phyloP scores from a whole-genome alignment of 2,329 filamentous ascomycete species.

The Botrytis sinoallii region DNA sequence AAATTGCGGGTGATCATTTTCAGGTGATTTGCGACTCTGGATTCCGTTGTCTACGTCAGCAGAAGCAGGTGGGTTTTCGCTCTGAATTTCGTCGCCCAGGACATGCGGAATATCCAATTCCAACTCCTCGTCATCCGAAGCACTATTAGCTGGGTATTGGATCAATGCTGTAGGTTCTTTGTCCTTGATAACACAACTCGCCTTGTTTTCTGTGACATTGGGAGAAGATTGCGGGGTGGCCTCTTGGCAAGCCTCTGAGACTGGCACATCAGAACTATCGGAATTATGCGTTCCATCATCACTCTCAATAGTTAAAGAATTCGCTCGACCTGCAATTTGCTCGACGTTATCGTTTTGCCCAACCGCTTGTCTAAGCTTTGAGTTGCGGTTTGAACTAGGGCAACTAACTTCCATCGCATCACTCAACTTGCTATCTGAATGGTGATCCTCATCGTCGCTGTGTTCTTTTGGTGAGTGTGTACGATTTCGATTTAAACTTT shows the following conservation, averaged over 20 bases:
- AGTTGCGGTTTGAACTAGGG: not conserved
- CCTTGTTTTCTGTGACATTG: not conserved
- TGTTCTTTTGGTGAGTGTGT: not conserved
- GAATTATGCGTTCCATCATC: not conserved
- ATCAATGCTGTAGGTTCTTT: not conserved
- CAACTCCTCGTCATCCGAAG: conserved; percentile 30
- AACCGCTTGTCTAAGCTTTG: not conserved
- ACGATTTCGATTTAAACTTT: not conserved
- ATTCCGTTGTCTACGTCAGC: conserved; percentile 30
- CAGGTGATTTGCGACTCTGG: conserved; percentile 16
- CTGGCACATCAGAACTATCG: not conserved
- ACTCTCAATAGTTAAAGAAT: not conserved
- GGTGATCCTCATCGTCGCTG: not conserved
- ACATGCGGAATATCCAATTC: conserved; percentile 30
- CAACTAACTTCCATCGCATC: not conserved
- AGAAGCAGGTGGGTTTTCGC: conserved; percentile 12
- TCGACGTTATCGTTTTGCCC: not conserved
- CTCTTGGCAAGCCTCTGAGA: not conserved
- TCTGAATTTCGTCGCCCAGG: conserved; percentile 28
- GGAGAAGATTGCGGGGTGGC: not conserved
- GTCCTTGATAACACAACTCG: not conserved
- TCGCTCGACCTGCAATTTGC: not conserved
- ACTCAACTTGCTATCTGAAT: not conserved
- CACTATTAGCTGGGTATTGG: conserved; percentile 14
- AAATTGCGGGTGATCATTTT: not conserved